These are phyloP conservation scores for Boletus sp. DNA, from an alignment of 768 basidiomycete genomes.

Conservation along the genomic window DNA sequence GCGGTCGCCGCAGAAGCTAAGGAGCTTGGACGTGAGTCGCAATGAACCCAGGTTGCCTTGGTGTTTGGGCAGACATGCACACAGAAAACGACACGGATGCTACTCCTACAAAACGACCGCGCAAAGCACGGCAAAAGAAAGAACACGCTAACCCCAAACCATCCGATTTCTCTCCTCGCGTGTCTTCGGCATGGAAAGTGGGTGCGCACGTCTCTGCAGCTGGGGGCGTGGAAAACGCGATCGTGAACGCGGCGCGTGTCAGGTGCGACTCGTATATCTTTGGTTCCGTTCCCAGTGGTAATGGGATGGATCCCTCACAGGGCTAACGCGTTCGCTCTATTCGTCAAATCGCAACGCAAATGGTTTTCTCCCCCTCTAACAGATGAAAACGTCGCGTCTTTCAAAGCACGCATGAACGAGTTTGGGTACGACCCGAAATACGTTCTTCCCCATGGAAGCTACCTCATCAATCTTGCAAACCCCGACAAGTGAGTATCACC, in stretches of 20 bases:
- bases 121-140: slow-evolving; percentile 10
- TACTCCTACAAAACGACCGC: neutral
- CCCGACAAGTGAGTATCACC: slow-evolving; percentile 57
- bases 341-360: slow-evolving; percentile 80
- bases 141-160: slow-evolving; percentile 10
- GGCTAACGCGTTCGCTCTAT: slow-evolving; percentile 81
- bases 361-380: slow-evolving; percentile 68
- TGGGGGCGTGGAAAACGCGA: slow-evolving; percentile 73
- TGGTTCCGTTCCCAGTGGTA: neutral
- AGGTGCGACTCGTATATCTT: slow-evolving; percentile 41
- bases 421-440: slow-evolving; percentile 60
- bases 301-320: slow-evolving; percentile 33
- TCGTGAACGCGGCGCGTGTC: slow-evolving; percentile 66
- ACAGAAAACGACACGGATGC: neutral
- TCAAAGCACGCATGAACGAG: slow-evolving; percentile 57
- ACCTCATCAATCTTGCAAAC: slow-evolving; percentile 82
- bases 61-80: neutral
- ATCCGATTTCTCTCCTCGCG: slow-evolving; percentile 30
- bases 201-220: slow-evolving; percentile 83
- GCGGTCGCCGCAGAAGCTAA: neutral
- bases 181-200: slow-evolving; percentile 55
- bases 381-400: slow-evolving; percentile 47
- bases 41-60: neutral
- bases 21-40: slow-evolving; percentile 10
- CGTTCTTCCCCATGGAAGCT: slow-evolving; percentile 81